Evolutionary conservation across 2,329 filamentous ascomycete species (phyloP), one percentile per base, ranked within the genome.

Genomic region (Dothideomycetidae sp.): DNA sequence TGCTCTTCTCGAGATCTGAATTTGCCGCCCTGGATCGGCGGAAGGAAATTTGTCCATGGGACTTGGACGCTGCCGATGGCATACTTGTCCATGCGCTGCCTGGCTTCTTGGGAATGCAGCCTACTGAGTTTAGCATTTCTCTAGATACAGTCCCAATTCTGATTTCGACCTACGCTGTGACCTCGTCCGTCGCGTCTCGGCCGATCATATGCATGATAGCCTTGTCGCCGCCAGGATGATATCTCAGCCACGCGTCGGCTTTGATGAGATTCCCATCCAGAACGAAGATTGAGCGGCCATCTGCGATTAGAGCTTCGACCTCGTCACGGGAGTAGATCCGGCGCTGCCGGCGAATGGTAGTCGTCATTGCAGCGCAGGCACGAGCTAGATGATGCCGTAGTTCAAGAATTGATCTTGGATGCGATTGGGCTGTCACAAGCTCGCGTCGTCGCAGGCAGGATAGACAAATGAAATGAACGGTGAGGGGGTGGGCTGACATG

Each of bases 221-320:
- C 60, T 85, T 90, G 50, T 88, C 78, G 48, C 90, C 90, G 40
- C 90, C 90, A 10, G 90, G 90, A 52, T 96, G 90, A 53, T 81
- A 94, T 37, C 74, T 74, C 36, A 92, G 63, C 83, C 85, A 98
- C 28, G 78, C 70, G 57, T 96, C 88, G 19, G 84, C 76, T 61
- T 85, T 93, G 48, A 96, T 60, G 7, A 94, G 85, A 50, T 75
- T 73, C 42, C 75, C 70, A 48, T 93, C 75, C 42, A 90, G 67
- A 37, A 98, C 84, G 44, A 94, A 70, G 39, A 98, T 71, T 45
- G 74, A 73, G 41, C 73, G 72, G 3, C 85, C 88, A 40, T 81
- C 74, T 5, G 86, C 82, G 51, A 98, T 94, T 49, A 88, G 62
- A 4, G 70, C 74, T 57, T 94, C 86, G 42, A 93, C 71, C 12